Percentiles rank a stretch among this genome's conserved stretches.
phyloP scores from a whole-genome alignment of 2,329 filamentous ascomycete species.

The Alternaria sp. region DNA sequence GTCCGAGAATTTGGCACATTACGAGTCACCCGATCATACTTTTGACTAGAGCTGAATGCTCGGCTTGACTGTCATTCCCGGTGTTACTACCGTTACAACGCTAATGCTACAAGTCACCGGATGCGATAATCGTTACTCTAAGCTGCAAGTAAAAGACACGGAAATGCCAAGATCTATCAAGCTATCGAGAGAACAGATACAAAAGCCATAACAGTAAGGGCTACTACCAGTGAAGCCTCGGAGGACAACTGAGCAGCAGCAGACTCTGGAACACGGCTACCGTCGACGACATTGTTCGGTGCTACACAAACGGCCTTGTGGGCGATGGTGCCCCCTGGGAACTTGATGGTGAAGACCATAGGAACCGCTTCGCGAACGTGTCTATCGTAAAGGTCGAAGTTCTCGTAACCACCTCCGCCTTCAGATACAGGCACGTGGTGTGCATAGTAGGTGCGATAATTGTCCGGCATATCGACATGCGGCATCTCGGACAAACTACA shows the following conservation, averaged over 20 bases:
- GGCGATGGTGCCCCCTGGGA: neutral
- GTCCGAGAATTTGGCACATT: neutral
- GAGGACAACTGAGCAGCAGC: neutral
- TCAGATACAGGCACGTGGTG: neutral
- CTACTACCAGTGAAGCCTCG: neutral
- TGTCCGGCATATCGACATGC: neutral
- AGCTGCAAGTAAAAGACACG: neutral
- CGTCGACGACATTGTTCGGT: neutral
- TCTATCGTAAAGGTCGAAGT: neutral
- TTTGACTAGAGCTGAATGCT: neutral
- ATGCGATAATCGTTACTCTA: neutral
- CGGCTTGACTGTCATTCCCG: neutral
- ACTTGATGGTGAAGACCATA: neutral
- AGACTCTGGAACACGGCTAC: neutral
- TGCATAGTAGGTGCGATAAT: neutral
- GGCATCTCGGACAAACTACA: neutral
- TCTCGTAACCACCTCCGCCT: neutral
- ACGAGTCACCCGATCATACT: neutral
- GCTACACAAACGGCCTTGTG: neutral
- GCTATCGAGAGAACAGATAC: neutral
- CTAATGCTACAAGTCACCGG: neutral
- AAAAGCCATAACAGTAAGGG: neutral
- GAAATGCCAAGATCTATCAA: accelerated
- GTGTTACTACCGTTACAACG: neutral
- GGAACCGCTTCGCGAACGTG: neutral